A percentile compares a stretch with the other conserved stretches of the same genome.
phyloP scores from a whole-genome alignment of 1,284 basidiomycete species.

The Malassezia pachydermatis region DNA sequence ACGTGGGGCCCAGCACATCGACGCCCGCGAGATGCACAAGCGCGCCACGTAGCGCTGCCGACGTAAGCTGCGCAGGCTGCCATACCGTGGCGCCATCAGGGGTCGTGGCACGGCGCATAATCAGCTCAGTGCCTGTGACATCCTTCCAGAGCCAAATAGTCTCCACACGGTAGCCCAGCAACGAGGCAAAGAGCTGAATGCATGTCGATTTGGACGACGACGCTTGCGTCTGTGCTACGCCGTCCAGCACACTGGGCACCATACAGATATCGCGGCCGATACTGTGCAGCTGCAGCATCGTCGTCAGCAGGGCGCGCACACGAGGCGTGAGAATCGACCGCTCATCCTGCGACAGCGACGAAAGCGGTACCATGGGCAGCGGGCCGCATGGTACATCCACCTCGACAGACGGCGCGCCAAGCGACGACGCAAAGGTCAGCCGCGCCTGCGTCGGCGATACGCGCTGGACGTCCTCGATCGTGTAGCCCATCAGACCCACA shows the following conservation, averaged over 20 bases:
- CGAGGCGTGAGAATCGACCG: slow-evolving; percentile 39
- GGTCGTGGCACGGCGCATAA: slow-evolving; percentile 42
- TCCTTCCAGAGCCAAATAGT: slow-evolving; percentile 49
- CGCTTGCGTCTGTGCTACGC: slow-evolving; percentile 21
- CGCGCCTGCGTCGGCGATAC: slow-evolving; percentile 14
- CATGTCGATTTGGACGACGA: slow-evolving; percentile 48
- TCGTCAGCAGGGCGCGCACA: slow-evolving; percentile 39
- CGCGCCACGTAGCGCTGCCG: slow-evolving; percentile 44
- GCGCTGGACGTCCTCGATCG: slow-evolving; percentile 3
- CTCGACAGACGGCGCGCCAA: slow-evolving; percentile 10
- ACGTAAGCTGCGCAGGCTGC: slow-evolving; percentile 40
- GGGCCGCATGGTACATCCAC: slow-evolving; percentile 35
- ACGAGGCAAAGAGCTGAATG: slow-evolving; percentile 43
- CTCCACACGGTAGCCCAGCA: slow-evolving; percentile 48
- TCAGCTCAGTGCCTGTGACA: slow-evolving; percentile 45
- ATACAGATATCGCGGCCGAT: slow-evolving; percentile 42
- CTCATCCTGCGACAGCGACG: slow-evolving; percentile 19
- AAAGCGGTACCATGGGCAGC: slow-evolving; percentile 29
- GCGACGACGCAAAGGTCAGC: slow-evolving; percentile 31
- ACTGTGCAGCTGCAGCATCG: slow-evolving; percentile 47
- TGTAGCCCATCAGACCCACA: slow-evolving; percentile 37
- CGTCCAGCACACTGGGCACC: slow-evolving; percentile 30
- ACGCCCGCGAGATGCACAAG: slow-evolving; percentile 49
- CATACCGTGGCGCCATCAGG: slow-evolving; percentile 42
- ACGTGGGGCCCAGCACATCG: slow-evolving; percentile 48